phyloP scores from a whole-genome alignment of 202 grass and related monocot genomes.

The Schoenoplectus triqueter region DNA sequence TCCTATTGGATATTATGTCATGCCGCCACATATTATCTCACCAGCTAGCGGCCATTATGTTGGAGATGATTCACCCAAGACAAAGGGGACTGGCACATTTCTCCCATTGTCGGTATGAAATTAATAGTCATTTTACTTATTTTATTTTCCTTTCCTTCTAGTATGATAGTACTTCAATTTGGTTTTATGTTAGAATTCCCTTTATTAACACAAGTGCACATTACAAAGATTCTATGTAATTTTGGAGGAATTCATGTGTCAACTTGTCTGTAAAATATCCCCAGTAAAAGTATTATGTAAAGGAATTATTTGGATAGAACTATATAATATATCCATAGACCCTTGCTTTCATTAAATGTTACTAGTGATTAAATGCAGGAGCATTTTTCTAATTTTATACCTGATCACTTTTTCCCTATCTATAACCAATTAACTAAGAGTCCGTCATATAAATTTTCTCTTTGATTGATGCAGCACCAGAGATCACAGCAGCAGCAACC shows the following conservation, averaged over 20 bases:
- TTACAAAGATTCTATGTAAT: no score
- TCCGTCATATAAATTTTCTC: constrained; percentile 2
- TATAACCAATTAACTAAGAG: not conserved
- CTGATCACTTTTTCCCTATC: not conserved
- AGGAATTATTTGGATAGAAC: not conserved
- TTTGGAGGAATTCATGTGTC: not conserved
- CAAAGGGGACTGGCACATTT: constrained; percentile 85
- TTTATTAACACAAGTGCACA: not conserved
- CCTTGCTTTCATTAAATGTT: not conserved
- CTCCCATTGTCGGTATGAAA: constrained; percentile 65
- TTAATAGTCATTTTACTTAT: constrained; percentile 34
- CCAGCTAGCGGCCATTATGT: constrained; percentile 42
- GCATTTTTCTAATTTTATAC: not conserved
- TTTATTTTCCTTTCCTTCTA: not conserved
- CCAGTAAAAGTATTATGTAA: not conserved
- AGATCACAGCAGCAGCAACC: constrained; percentile 30
- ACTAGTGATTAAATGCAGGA: constrained; percentile 1
- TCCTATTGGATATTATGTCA: constrained; percentile 46
- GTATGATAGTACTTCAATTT: not conserved
- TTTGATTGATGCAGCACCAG: constrained; percentile 3
- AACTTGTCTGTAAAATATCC: not conserved
- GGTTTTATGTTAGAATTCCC: not conserved
- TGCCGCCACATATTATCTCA: constrained; percentile 42
- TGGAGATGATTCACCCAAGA: constrained; percentile 54
- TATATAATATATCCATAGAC: not conserved